Evolutionary conservation across 73 alveolate genomes (phyloP), one percentile per base, ranked within the genome.

Genomic region (Diophrys appendiculata): DNA sequence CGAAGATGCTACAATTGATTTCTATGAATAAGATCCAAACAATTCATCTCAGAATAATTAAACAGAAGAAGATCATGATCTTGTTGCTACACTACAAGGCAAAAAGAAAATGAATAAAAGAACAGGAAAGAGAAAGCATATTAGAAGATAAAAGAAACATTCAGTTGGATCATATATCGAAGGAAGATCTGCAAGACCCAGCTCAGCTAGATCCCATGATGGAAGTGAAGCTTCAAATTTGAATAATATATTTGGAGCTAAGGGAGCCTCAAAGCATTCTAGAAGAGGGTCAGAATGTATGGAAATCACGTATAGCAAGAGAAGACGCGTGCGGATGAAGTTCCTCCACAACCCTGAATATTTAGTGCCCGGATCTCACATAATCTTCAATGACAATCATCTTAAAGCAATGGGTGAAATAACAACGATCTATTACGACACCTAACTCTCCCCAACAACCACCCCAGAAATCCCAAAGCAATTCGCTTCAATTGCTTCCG

Each of bases 301-400:
- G 5, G 18, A 43, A 18, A 43, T 43, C 18, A 18, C n/a, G 18
- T 43, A 43, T 43, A 18, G 18, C 18, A 43, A 43, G 18, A 5
- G 60, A 11, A 5, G 77, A 25, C 8, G 23, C 22, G 27, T 55
- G 24, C 77, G 2, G n/a, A 90, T 94, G 52, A 84, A 88, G 70
- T 94, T 94, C 88, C 78, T 89, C 18, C 80, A 89, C 80, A 79
- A 89, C 54, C 98, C 98, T 28, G 98, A 94, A 76, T 94, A 88
- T 80, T 81, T 94, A 32, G 76, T 83, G 14, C 83, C 72, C 73
- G 96, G 96, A 43, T 33, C 83, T 88, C 52, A 88, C 34, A 52
- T 93, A 25, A 69, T 92, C 72, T 84, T 93, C 69, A 77, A 80
- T 76, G 97, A 93, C 72, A 88, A 86, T 25, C 71, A 74, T 72